phyloP scores from a whole-genome alignment of 768 basidiomycete species.

The Roridomyces roridus region DNA sequence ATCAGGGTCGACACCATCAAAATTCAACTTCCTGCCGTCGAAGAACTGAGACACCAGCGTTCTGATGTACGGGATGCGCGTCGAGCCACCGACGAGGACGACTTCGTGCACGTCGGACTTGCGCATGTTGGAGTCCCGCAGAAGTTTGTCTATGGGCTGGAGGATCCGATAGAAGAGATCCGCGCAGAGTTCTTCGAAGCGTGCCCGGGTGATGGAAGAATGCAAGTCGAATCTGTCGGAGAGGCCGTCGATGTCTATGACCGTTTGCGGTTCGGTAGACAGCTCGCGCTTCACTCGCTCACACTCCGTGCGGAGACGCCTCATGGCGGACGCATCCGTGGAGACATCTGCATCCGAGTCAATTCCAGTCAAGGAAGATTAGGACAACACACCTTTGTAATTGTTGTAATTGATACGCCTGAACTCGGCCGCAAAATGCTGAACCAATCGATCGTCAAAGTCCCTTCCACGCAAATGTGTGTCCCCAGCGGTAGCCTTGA shows the following conservation, averaged over 20 bases:
- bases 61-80: constrained; percentile 11
- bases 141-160: constrained; percentile 70
- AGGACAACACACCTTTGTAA: background rate
- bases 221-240: constrained; percentile 76
- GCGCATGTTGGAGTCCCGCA: constrained; percentile 12
- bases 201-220: constrained; percentile 71
- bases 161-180: constrained; percentile 66
- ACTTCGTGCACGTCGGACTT: constrained; percentile 13
- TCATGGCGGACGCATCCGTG: constrained; percentile 65
- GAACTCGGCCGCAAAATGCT: constrained; percentile 10
- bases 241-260: constrained; percentile 63
- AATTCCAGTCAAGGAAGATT: constrained; percentile 24
- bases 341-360: constrained; percentile 54
- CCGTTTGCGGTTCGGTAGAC: constrained; percentile 67
- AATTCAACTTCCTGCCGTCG: constrained; percentile 13
- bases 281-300: constrained; percentile 76
- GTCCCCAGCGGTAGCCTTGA: constrained; percentile 73
- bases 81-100: constrained; percentile 16
- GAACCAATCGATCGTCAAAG: constrained; percentile 10
- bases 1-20: constrained; percentile 15
- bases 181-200: constrained; percentile 68
- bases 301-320: constrained; percentile 71
- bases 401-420: constrained; percentile 11
- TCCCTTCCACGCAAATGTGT: constrained; percentile 30
- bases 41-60: constrained; percentile 12